Conservation (phyloP, 2,329 filamentous ascomycete species). For the Byssothecium circinans region DNA sequence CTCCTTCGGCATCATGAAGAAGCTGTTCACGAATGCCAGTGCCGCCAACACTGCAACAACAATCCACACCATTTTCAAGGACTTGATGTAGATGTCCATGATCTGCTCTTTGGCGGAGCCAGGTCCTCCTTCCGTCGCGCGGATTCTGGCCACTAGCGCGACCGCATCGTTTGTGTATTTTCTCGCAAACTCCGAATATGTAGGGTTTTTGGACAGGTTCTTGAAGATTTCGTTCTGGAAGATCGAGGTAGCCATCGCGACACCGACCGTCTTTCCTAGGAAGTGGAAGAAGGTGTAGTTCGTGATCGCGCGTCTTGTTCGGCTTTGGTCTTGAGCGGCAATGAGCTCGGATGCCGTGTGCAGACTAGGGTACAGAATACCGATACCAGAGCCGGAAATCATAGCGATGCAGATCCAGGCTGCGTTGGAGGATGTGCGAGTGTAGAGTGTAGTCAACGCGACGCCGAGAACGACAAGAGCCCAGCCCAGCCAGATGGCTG, state of each 20-base stretch:
- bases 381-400: slow-evolving; percentile 46
- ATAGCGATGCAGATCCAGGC: slow-evolving; percentile 51
- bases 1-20: slow-evolving; percentile 14
- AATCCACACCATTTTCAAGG: slow-evolving; percentile 34
- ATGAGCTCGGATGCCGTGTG: slow-evolving; percentile 45
- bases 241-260: slow-evolving; percentile 48
- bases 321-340: slow-evolving; percentile 10
- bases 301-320: slow-evolving; percentile 34
- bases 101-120: slow-evolving; percentile 16
- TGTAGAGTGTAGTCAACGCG: slow-evolving; percentile 48
- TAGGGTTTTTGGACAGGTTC: slow-evolving; percentile 20
- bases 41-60: slow-evolving; percentile 30
- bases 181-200: slow-evolving; percentile 20
- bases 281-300: slow-evolving; percentile 52
- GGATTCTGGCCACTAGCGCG: slow-evolving; percentile 27
- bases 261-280: slow-evolving; percentile 54
- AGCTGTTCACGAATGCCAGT: slow-evolving; percentile 23
- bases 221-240: slow-evolving; percentile 41
- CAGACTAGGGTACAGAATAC: slow-evolving; percentile 47
- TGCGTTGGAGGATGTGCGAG: slow-evolving; percentile 39
- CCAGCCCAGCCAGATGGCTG: slow-evolving; percentile 32
- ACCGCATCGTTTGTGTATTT: slow-evolving; percentile 27
- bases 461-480: slow-evolving; percentile 45
- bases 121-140: slow-evolving; percentile 15
- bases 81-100: slow-evolving; percentile 26